phyloP scores from a whole-genome alignment of 2,329 filamentous ascomycete genomes.

The Plectosphaerella sp. region DNA sequence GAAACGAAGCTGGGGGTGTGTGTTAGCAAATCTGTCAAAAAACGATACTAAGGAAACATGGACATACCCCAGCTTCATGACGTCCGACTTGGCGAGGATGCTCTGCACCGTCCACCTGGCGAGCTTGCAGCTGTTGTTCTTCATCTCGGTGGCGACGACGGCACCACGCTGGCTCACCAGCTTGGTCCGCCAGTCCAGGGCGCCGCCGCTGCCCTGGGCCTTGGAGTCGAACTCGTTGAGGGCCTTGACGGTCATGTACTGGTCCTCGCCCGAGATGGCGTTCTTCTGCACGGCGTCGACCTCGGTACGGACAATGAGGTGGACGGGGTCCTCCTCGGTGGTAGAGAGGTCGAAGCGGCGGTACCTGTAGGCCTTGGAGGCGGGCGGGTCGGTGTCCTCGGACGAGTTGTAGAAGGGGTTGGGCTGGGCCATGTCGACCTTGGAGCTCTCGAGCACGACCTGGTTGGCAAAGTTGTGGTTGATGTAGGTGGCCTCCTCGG shows the following conservation, averaged over 20 bases:
- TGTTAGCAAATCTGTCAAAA: slow-evolving; percentile 24
- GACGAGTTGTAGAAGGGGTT: slow-evolving; percentile 97
- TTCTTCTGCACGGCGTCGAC: slow-evolving; percentile 95
- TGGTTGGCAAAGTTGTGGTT: slow-evolving; percentile 99
- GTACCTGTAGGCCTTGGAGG: slow-evolving; percentile 98
- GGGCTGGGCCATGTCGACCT: slow-evolving; percentile 78
- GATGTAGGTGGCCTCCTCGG: slow-evolving; percentile 98
- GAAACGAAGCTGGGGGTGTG: slow-evolving; percentile 73
- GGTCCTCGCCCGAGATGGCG: slow-evolving; percentile 84
- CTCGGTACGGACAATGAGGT: slow-evolving; percentile 91
- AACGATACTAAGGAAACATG: too few species aligned
- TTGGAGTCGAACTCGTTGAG: slow-evolving; percentile 99
- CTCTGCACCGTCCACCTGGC: slow-evolving; percentile 96
- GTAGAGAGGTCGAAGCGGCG: slow-evolving; percentile 92
- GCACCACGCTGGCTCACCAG: slow-evolving; percentile 91
- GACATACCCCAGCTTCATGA: slow-evolving; percentile 93
- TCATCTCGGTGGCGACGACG: slow-evolving; percentile 98
- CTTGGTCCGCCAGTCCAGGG: slow-evolving; percentile 95
- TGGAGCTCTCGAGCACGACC: slow-evolving; percentile 78
- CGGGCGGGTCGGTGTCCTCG: slow-evolving; percentile 89
- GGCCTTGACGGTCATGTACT: slow-evolving; percentile 87
- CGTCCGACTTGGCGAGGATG: slow-evolving; percentile 93
- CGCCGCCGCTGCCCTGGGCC: slow-evolving; percentile 89
- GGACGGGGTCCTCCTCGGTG: slow-evolving; percentile 79
- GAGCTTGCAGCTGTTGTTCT: slow-evolving; percentile 99